Percentiles rank a stretch among this genome's conserved stretches.
phyloP scores from a whole-genome alignment of 352 stramenopile genomes.

The Phytophthora litchii region DNA sequence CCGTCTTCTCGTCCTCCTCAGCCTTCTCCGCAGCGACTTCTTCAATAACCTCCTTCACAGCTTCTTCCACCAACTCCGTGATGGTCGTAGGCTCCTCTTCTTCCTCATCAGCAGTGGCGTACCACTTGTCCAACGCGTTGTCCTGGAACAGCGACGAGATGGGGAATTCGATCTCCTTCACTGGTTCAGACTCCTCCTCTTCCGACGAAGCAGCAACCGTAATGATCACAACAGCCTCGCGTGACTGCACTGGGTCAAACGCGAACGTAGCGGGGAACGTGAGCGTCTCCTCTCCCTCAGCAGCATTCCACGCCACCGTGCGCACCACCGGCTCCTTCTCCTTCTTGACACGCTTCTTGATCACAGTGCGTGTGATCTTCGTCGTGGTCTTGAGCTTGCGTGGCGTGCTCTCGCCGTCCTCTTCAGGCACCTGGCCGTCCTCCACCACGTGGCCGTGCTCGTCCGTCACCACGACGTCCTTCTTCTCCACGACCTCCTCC shows the following conservation, averaged over 20 bases:
- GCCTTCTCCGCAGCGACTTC: slow-evolving; percentile 24
- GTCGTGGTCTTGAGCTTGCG: slow-evolving; percentile 64
- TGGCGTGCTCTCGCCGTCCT: slow-evolving; percentile 41
- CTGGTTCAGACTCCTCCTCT: slow-evolving; percentile 53
- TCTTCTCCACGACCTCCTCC: slow-evolving; percentile 64
- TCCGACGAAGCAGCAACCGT: slow-evolving; percentile 53
- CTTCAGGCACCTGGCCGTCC: slow-evolving; percentile 36
- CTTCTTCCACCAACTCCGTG: slow-evolving; percentile 36
- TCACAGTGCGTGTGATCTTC: slow-evolving; percentile 60
- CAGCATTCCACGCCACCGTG: slow-evolving; percentile 42
- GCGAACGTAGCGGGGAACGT: slow-evolving; percentile 74
- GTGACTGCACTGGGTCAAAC: slow-evolving; percentile 85
- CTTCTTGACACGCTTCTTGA: slow-evolving; percentile 67
- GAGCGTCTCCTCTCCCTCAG: slow-evolving; percentile 12
- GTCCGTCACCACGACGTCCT: slow-evolving; percentile 56
- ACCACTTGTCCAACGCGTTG: slow-evolving; percentile 71
- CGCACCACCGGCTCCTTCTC: slow-evolving; percentile 50
- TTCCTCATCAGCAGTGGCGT: slow-evolving; percentile 56
- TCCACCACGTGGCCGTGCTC: slow-evolving; percentile 55
- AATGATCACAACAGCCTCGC: slow-evolving; percentile 78
- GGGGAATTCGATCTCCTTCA: slow-evolving; percentile 84
- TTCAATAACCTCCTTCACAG: slow-evolving; percentile 20
- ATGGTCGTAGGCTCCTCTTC: slow-evolving; percentile 44
- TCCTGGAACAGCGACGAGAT: slow-evolving; percentile 78
- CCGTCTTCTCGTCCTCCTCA: slow-evolving; percentile 18